phyloP scores from a whole-genome alignment of 2,329 filamentous ascomycete species.

The Cordyceps farinosa region DNA sequence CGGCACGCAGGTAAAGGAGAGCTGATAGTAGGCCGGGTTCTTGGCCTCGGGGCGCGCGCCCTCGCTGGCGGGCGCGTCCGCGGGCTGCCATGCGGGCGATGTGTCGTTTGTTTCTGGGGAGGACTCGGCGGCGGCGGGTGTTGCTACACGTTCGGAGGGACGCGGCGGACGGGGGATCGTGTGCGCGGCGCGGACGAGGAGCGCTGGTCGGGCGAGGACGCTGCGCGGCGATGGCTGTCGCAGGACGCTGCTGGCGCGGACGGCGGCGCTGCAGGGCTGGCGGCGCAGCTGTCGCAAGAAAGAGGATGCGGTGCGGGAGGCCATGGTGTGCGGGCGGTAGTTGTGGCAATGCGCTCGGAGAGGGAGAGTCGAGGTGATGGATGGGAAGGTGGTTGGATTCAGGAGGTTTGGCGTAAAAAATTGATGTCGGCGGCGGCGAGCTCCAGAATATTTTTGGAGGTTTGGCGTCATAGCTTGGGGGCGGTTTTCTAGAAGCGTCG shows the following conservation, averaged over 20 bases:
- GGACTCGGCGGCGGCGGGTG: too few species aligned
- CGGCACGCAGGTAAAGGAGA: slow-evolving; percentile 90
- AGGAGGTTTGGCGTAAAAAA: slow-evolving; percentile 9
- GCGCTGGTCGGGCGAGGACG: slow-evolving; percentile 19
- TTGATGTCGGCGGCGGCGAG: not conserved
- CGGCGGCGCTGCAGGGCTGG: slow-evolving; percentile 21
- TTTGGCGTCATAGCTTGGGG: slow-evolving; percentile 8
- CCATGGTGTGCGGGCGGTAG: slow-evolving; percentile 25
- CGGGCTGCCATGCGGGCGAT: slow-evolving; percentile 9
- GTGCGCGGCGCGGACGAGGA: slow-evolving; percentile 30
- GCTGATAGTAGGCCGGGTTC: slow-evolving; percentile 68
- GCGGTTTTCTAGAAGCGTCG: not conserved
- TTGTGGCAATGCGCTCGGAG: slow-evolving; percentile 11
- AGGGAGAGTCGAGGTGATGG: not conserved
- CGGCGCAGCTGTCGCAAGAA: slow-evolving; percentile 21
- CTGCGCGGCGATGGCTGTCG: slow-evolving; percentile 13
- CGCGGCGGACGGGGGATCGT: slow-evolving; percentile 35
- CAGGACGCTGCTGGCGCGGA: slow-evolving; percentile 17
- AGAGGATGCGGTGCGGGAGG: slow-evolving; percentile 25
- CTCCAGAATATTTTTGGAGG: slow-evolving; percentile 13
- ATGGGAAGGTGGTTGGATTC: not conserved
- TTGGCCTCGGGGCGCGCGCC: slow-evolving; percentile 30
- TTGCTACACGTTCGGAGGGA: not conserved
- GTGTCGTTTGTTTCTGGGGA: not conserved
- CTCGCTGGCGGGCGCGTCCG: slow-evolving; percentile 27